Base-by-base conservation (phyloP, 2,329 filamentous ascomycete genomes). In the Colletotrichum australisinense region DNA sequence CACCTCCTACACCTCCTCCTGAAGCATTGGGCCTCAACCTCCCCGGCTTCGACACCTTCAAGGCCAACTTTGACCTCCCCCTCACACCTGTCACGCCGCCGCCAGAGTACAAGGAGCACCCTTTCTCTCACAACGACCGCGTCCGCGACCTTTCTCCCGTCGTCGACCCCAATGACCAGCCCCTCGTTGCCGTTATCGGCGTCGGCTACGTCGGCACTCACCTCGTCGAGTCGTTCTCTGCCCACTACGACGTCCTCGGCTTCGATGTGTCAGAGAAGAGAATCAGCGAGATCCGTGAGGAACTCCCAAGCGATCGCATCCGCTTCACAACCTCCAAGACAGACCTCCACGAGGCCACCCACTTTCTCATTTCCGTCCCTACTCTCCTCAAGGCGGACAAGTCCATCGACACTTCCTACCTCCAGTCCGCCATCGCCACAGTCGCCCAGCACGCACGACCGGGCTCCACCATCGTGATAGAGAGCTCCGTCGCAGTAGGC, bases 201-300 rank as follows among this genome's bases (percentile, higher is more conserved):
- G 85, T 88, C n/a, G 87, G 87, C 42, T 89, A 88, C 76, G 86
- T 89, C 6, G 87, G 87, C 11, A 81, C 83, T 64, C 85, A 88
- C 69, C 83, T 89, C 9, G 83, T 87, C 55, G 76, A 80, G 2
- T 80, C 78, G 8, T 88, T 88, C 72, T 82, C 83, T 6, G 78
- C 72, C 0, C 75, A 78, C 9, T 86, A 83, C 73, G 69, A 79
- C 24, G 82, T 87, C 8, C 77, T 88, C 35, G 87, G 84, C 28
- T 88, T 84, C 75, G 86, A 88, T 69, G 81, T 88, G 4, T 87
- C 84, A 0, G 77, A 81, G 19, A 72, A 78, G n/a, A 83, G 86
- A n/a, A 76, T 85, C 12, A 73, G 76, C 9, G 75, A 82, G 9
- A 74, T 87, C 19, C 63, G 78, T 46, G 62, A 78, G 38, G 75